Percentiles rank a stretch among this genome's conserved stretches.
These are phyloP conservation scores for Sarocladium brachiariae DNA, from an alignment of 2,329 filamentous ascomycete genomes.

Conservation along the genomic window DNA sequence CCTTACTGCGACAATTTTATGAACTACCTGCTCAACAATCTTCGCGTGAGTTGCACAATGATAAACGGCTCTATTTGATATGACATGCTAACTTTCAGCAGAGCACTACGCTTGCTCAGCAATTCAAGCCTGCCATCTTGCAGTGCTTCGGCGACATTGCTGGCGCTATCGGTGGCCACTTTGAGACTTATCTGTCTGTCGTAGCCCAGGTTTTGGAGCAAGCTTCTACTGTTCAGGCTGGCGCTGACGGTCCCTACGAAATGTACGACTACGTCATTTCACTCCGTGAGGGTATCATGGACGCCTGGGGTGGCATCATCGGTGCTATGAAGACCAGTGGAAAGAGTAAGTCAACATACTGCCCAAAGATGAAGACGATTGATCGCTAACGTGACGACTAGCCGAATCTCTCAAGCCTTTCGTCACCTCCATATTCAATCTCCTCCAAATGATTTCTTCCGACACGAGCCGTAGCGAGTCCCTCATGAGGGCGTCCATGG, in stretches of 20 bases:
- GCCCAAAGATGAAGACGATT: constrained; percentile 12
- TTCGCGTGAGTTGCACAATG: constrained; percentile 65
- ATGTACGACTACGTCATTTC: constrained; percentile 97
- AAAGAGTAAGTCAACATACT: constrained; percentile 55
- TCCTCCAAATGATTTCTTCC: constrained; percentile 71
- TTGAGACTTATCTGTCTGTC: constrained; percentile 86
- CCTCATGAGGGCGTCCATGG: constrained; percentile 90
- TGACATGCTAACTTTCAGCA: constrained; percentile 24
- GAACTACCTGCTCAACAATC: constrained; percentile 92
- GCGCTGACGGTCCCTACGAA: constrained; percentile 78
- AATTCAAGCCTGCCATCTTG: constrained; percentile 96
- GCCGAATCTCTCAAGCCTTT: constrained; percentile 68
- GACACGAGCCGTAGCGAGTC: constrained; percentile 88
- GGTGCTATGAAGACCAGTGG: constrained; percentile 80
- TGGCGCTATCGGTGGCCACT: constrained; percentile 83
- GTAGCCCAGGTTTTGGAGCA: constrained; percentile 93
- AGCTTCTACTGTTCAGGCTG: constrained; percentile 74
- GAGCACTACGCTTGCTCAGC: constrained; percentile 82
- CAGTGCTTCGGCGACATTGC: constrained; percentile 98
- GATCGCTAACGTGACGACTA: constrained; percentile 27
- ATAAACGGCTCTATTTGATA: too few relatives aligned
- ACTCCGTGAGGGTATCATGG: constrained; percentile 94
- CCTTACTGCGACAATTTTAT: constrained; percentile 97
- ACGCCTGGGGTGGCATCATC: constrained; percentile 96
- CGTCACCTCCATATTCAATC: constrained; percentile 77